A percentile compares a stretch with the other conserved stretches of the same genome.
phyloP scores from a whole-genome alignment of 2,329 filamentous ascomycete species.

The Colletotrichum lindemuthianum region DNA sequence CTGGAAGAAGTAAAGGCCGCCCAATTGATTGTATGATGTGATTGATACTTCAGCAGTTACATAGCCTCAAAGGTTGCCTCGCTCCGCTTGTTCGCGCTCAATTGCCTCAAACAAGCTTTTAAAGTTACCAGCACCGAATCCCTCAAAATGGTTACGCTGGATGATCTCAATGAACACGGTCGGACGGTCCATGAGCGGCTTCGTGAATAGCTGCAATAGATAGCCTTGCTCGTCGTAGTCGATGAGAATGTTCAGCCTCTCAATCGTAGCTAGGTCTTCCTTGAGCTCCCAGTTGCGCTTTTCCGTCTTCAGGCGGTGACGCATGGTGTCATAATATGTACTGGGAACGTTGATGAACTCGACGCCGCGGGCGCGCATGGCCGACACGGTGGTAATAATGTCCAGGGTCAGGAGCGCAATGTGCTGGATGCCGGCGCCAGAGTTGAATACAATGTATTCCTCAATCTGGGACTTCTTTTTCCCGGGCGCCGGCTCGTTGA shows the following conservation, averaged over 20 bases:
- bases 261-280: slow-evolving; percentile 82
- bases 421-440: slow-evolving; percentile 90
- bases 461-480: slow-evolving; percentile 96
- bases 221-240: slow-evolving; percentile 96
- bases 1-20: too few relatives aligned
- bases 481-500: slow-evolving; percentile 92
- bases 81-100: slow-evolving; percentile 87
- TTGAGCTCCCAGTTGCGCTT: slow-evolving; percentile 70
- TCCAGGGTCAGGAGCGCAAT: slow-evolving; percentile 86
- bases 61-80: slow-evolving; percentile 76
- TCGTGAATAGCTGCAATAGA: slow-evolving; percentile 79
- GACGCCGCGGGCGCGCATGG: slow-evolving; percentile 85
- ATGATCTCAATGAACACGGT: slow-evolving; percentile 98
- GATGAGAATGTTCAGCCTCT: slow-evolving; percentile 86
- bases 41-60: too few relatives aligned
- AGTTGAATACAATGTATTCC: slow-evolving; percentile 91
- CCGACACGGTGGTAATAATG: slow-evolving; percentile 80
- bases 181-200: slow-evolving; percentile 92
- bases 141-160: slow-evolving; percentile 88
- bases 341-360: slow-evolving; percentile 91
- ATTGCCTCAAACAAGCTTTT: slow-evolving; percentile 96
- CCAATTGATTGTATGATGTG: too few relatives aligned
- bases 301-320: slow-evolving; percentile 74
- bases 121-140: slow-evolving; percentile 95
- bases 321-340: slow-evolving; percentile 87